These are phyloP conservation scores for Globisporangium abappressorium DNA, from an alignment of 352 stramenopile species.

Conservation along the genomic window DNA sequence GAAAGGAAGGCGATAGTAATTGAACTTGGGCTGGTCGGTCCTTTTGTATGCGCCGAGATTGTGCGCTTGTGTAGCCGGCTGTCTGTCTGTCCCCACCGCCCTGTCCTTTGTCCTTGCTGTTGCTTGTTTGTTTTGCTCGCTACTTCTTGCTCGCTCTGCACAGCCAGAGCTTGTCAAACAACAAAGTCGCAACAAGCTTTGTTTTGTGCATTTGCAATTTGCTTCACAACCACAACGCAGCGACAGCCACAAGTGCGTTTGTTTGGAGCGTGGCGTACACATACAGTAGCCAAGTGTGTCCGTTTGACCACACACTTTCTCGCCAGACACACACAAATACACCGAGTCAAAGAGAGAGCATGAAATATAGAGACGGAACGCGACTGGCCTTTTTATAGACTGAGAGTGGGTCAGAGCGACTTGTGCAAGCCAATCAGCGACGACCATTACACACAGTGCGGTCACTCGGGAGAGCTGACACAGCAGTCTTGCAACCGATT, in stretches of 20 bases:
- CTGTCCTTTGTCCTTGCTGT: background rate
- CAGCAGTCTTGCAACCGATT: background rate
- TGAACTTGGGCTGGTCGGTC: background rate
- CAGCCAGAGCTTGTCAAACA: too few relatives aligned
- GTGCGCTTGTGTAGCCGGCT: background rate
- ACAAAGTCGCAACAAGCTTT: too few relatives aligned
- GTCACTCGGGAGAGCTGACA: background rate
- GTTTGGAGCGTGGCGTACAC: too few relatives aligned
- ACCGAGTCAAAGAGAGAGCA: background rate
- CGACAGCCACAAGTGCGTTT: background rate
- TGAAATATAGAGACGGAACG: background rate
- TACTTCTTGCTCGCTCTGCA: background rate
- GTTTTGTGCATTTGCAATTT: background rate
- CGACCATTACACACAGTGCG: background rate
- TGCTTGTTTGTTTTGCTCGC: background rate
- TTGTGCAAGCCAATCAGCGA: background rate
- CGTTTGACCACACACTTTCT: background rate
- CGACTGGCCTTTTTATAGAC: background rate
- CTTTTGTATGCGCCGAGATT: background rate
- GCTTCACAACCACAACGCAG: background rate
- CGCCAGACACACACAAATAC: background rate
- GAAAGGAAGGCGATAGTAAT: background rate
- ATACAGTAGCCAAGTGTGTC: slow-evolving; percentile 7
- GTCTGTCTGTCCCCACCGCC: background rate
- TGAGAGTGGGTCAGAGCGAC: background rate